A percentile compares a stretch with the other conserved stretches of the same genome.
phyloP scores from a whole-genome alignment of 2,329 filamentous ascomycete species.

The Curvularia verruculosa region DNA sequence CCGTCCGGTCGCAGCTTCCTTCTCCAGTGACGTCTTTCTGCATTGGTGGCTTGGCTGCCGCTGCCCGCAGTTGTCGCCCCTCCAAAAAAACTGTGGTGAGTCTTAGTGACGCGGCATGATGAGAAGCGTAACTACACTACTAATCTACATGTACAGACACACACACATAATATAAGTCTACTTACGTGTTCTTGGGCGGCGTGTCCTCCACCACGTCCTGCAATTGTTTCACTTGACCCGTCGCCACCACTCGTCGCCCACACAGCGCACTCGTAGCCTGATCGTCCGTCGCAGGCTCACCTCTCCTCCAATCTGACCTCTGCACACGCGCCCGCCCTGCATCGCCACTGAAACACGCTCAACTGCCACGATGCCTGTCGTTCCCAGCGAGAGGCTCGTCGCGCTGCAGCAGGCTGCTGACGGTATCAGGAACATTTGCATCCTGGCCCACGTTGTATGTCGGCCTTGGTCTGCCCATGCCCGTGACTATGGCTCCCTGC shows the following conservation, averaged over 20 bases:
- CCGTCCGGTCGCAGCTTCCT: too few species aligned
- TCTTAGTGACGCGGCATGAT: conserved; percentile 15
- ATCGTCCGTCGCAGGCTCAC: conserved; percentile 11
- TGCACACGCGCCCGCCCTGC: conserved; percentile 2
- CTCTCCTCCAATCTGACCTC: conserved; percentile 9
- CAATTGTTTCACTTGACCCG: conserved; percentile 20
- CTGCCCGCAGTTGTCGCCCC: background rate
- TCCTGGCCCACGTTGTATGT: conserved; percentile 23
- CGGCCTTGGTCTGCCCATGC: background rate
- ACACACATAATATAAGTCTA: too few species aligned
- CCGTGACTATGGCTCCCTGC: conserved; percentile 51
- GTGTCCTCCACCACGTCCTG: background rate
- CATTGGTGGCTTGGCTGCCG: conserved; percentile 1
- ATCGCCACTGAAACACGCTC: conserved; percentile 1
- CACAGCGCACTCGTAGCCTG: conserved; percentile 10
- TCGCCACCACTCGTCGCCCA: conserved; percentile 20
- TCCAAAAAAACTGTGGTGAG: conserved; percentile 14
- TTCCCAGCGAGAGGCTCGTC: conserved; percentile 87
- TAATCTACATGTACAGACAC: background rate
- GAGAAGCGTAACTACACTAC: too few species aligned
- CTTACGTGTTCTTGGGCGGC: background rate
- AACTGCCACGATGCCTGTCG: conserved; percentile 75
- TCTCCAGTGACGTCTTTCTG: conserved; percentile 17
- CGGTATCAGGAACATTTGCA: conserved; percentile 76
- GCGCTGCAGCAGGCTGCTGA: conserved; percentile 85